phyloP scores from a whole-genome alignment of 73 alveolate species.

The Paramecium sonneborni region DNA sequence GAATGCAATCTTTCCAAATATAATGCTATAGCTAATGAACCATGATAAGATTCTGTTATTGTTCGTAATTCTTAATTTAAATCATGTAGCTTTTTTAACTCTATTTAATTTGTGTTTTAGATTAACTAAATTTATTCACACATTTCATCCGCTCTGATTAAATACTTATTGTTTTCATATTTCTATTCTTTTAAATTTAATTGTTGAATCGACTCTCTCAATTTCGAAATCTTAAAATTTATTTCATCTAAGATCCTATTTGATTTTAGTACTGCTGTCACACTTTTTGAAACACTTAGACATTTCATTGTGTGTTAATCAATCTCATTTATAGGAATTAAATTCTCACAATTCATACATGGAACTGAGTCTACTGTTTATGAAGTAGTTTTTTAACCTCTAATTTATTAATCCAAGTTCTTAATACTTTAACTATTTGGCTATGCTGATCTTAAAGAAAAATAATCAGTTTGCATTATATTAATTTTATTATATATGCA shows the following conservation, averaged over 20 bases:
- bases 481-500: not conserved
- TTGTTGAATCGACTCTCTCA: constrained; percentile 37
- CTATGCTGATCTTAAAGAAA: not conserved
- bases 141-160: constrained; percentile 37
- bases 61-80: constrained; percentile 31
- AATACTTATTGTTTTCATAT: constrained; percentile 17
- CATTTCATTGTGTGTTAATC: constrained; percentile 5
- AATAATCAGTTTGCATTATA: constrained; percentile 24
- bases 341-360: constrained; percentile 45
- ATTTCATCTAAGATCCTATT: constrained; percentile 8
- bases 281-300: constrained; percentile 8
- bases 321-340: constrained; percentile 36
- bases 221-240: constrained; percentile 17
- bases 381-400: not conserved
- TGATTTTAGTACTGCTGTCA: constrained; percentile 41
- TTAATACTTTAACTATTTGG: not conserved
- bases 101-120: not conserved
- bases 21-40: constrained; percentile 30
- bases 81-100: not conserved
- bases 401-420: not conserved
- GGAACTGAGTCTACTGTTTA: not conserved
- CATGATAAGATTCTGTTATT: constrained; percentile 36
- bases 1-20: constrained; percentile 51
- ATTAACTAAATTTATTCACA: not conserved
- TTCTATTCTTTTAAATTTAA: not conserved